phyloP scores from a whole-genome alignment of 169 alveolate species.

The Plasmodium adleri region DNA sequence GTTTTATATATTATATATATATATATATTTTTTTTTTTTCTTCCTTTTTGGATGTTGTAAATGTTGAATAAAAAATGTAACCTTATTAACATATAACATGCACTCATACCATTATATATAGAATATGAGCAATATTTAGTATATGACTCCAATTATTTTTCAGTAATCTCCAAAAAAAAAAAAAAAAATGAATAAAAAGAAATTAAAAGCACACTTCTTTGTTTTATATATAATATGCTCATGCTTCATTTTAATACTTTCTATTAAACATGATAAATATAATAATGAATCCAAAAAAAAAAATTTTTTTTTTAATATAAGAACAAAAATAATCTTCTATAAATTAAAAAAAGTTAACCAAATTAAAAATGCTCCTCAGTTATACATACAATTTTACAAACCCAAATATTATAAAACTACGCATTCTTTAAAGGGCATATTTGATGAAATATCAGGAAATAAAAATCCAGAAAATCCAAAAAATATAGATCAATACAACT shows the following conservation, averaged over 20 bases:
- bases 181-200: slow-evolving; percentile 59
- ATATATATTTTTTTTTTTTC: no score
- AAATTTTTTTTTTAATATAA: slow-evolving; percentile 11
- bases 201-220: slow-evolving; percentile 19
- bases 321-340: background rate
- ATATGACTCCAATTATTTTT: background rate
- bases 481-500: slow-evolving; percentile 44
- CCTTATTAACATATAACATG: no score
- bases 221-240: slow-evolving; percentile 38
- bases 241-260: slow-evolving; percentile 26
- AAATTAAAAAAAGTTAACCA: slow-evolving; percentile 21
- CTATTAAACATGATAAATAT: slow-evolving; percentile 36
- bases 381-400: slow-evolving; percentile 45
- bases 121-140: no score
- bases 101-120: no score
- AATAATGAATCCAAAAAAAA: slow-evolving; percentile 7
- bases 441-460: slow-evolving; percentile 39
- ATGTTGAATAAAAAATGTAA: no score
- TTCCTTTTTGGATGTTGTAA: no score
- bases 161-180: background rate
- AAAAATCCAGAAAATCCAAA: slow-evolving; percentile 29
- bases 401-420: slow-evolving; percentile 7
- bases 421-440: slow-evolving; percentile 19
- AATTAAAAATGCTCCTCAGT: slow-evolving; percentile 12
- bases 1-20: no score